Base-by-base conservation (phyloP, 441 rosid genomes). In the Jatropha multifida region DNA sequence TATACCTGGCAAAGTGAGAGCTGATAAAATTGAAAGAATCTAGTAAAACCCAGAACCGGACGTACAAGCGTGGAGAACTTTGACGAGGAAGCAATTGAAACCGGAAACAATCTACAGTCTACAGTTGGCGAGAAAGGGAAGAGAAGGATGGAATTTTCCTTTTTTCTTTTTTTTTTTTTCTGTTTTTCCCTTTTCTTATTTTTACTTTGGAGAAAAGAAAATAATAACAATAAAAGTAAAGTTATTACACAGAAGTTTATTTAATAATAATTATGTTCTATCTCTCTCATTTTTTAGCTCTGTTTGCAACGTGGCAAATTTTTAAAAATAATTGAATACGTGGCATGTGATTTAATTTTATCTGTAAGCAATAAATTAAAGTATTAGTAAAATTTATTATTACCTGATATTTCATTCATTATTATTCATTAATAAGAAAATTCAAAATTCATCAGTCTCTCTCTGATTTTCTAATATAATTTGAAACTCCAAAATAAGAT, bases 61-160 rank as follows among this genome's bases (percentile, higher is more conserved):
- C 15, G 75, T 12, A 38, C 44, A 49, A 52, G 67, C 44, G 5
- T 37, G 52, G 48, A 54, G 42, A 65, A 73, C 65, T 58, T 76
- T 59, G 76, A 72, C 79, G 37, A 69, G 42, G 54, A 81, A 85
- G 38, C 59, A 77, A 78, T 69, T 26, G 77, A 77, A 74, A 86
- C 80, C 80, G 83, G 80, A 63, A 44, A 75, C 79, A 75, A 76
- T 81, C 82, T 84, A 71, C 90, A 89, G 83, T 74, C 68, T 72
- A 79, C 88, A 81, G 89, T 83, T 60, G 71, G 38, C 9, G 66
- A 58, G 77, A 65, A 76, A 62, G 69, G 26, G 64, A 81, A 69
- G 69, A 76, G 68, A 78, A 40, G 41, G 51, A 11, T 61, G 65
- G 67, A 20, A 74, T 55, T 73, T 32, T 80, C 81, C 32, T 68